Percentiles rank a stretch among this genome's conserved stretches.
phyloP scores from a whole-genome alignment of 805 yeast species.

The Metschnikowia chrysomelidarum region DNA sequence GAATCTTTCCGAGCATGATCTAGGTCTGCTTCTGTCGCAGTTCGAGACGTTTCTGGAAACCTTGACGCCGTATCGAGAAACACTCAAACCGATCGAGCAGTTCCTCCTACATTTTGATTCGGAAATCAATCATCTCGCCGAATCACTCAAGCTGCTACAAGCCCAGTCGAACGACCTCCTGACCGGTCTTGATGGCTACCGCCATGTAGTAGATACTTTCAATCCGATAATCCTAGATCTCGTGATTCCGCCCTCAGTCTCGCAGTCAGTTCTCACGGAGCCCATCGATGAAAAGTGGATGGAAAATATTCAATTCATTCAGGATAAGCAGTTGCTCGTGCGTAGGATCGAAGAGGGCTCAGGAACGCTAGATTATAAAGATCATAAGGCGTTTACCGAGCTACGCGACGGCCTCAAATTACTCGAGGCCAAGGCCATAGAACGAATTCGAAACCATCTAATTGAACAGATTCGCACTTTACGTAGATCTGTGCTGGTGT shows the following conservation, averaged over 20 bases:
- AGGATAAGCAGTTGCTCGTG: conserved; percentile 59
- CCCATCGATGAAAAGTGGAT: conserved; percentile 62
- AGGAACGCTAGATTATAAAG: conserved; percentile 18
- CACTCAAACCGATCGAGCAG: conserved; percentile 49
- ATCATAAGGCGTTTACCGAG: conserved; percentile 27
- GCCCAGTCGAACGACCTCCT: conserved; percentile 33
- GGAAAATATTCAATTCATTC: conserved; percentile 56
- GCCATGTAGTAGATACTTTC: conserved; percentile 40
- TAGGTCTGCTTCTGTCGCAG: conserved; percentile 18
- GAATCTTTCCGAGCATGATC: conserved; percentile 16
- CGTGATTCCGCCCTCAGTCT: conserved; percentile 70
- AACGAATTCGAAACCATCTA: conserved; percentile 70
- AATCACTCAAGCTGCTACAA: conserved; percentile 33
- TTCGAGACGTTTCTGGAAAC: conserved; percentile 14
- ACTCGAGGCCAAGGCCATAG: conserved; percentile 63
- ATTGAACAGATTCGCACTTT: conserved; percentile 64
- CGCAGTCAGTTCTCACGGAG: conserved; percentile 55
- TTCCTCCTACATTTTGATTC: conserved; percentile 56
- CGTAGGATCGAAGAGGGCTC: conserved; percentile 17
- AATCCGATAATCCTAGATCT: conserved; percentile 77
- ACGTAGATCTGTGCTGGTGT: conserved; percentile 51
- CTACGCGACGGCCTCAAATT: conserved; percentile 41
- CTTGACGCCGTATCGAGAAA: conserved; percentile 17
- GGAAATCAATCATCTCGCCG: conserved; percentile 40
- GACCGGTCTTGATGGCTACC: conserved; percentile 27